Conservation (phyloP, 345 rosid genomes). For the Populus ilicifolia region DNA sequence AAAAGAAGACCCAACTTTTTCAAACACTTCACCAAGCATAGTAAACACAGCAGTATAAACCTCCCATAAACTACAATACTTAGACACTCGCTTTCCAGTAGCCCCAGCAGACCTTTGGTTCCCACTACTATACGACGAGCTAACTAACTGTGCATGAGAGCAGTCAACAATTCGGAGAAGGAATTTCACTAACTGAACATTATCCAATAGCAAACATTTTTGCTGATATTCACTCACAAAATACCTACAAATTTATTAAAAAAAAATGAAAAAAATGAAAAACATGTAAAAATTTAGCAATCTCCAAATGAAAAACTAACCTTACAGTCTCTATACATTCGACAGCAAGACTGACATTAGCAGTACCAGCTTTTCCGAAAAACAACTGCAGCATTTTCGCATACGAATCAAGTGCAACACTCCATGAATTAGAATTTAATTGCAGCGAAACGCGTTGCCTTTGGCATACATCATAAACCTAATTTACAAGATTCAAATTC, state of each 20-base stretch:
- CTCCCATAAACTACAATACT: slow-evolving; percentile 55
- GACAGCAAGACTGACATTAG: slow-evolving; percentile 42
- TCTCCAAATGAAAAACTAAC: slow-evolving; percentile 21
- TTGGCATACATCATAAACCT: slow-evolving; percentile 55
- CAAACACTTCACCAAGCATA: slow-evolving; percentile 64
- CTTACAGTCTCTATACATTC: slow-evolving; percentile 69
- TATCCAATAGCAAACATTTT: slow-evolving; percentile 41
- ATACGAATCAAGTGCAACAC: slow-evolving; percentile 47
- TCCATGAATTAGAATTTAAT: slow-evolving; percentile 51
- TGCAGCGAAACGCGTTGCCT: slow-evolving; percentile 48
- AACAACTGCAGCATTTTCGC: slow-evolving; percentile 46
- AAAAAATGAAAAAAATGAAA: neutral
- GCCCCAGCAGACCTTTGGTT: slow-evolving; percentile 33
- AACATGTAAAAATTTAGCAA: neutral
- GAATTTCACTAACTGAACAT: slow-evolving; percentile 56
- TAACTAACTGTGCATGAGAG: slow-evolving; percentile 40
- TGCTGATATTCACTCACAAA: slow-evolving; percentile 36
- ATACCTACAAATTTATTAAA: slow-evolving; percentile 30
- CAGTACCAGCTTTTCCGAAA: slow-evolving; percentile 37
- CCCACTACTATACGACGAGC: slow-evolving; percentile 31
- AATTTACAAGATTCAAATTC: slow-evolving; percentile 1
- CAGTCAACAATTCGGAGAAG: slow-evolving; percentile 45
- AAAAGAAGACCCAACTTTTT: slow-evolving; percentile 50
- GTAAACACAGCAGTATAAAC: slow-evolving; percentile 49
- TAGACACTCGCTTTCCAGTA: slow-evolving; percentile 37